These are phyloP conservation scores for Fusarium hostae DNA, from an alignment of 2,329 filamentous ascomycete species.

Conservation along the genomic window DNA sequence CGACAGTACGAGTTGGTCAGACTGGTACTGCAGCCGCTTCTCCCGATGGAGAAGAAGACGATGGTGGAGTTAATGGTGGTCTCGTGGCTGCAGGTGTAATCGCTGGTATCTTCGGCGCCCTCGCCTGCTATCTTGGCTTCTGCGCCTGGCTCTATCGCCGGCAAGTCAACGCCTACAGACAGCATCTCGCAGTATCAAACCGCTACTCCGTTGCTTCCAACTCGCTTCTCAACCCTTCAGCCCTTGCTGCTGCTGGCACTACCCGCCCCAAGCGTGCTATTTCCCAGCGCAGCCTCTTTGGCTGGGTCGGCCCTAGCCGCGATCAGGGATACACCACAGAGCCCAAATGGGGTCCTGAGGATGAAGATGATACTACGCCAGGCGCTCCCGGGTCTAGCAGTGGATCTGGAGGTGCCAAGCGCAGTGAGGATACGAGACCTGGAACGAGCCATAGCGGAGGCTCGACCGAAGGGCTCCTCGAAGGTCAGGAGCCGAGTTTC, in stretches of 20 bases:
- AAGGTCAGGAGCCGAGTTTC: slow-evolving; percentile 75
- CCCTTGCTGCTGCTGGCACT: background rate
- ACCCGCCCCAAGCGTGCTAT: slow-evolving; percentile 23
- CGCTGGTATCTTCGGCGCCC: slow-evolving; percentile 71
- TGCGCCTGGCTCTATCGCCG: slow-evolving; percentile 79
- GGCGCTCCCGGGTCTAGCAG: slow-evolving; percentile 40
- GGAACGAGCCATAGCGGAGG: slow-evolving; percentile 52
- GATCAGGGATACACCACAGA: slow-evolving; percentile 40
- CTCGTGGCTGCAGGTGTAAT: slow-evolving; percentile 64
- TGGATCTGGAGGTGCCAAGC: slow-evolving; percentile 34
- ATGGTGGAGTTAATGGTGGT: slow-evolving; percentile 48
- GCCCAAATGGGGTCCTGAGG: slow-evolving; percentile 47
- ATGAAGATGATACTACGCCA: slow-evolving; percentile 39
- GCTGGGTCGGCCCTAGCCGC: slow-evolving; percentile 47
- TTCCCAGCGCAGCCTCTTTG: slow-evolving; percentile 45
- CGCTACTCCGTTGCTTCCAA: slow-evolving; percentile 60
- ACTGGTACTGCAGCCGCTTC: slow-evolving; percentile 45
- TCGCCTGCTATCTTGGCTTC: slow-evolving; percentile 74
- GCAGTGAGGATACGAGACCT: slow-evolving; percentile 44
- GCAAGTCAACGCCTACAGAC: slow-evolving; percentile 75
- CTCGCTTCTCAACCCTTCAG: slow-evolving; percentile 48
- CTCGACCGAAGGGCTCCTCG: slow-evolving; percentile 61
- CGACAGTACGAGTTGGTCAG: slow-evolving; percentile 52
- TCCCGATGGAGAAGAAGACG: background rate
- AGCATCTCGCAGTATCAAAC: slow-evolving; percentile 74